Conservation (phyloP, 108 stramenopile genomes). For the Cylindrotheca fusiformis region DNA sequence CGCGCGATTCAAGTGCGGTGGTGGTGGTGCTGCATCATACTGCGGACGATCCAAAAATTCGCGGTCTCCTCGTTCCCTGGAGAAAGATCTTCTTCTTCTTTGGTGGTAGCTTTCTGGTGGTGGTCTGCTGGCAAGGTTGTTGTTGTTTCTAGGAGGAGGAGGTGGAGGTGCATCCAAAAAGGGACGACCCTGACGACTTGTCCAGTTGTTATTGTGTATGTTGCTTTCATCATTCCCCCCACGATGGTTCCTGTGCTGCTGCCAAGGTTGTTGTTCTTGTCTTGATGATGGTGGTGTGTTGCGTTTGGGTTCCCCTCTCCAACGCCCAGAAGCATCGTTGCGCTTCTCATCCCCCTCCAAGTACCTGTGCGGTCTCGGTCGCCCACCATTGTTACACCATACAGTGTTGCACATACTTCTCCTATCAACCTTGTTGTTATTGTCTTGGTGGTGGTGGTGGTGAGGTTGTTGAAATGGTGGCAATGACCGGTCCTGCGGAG, state of each 20-base stretch:
- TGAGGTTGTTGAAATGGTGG: not conserved
- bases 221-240: not conserved
- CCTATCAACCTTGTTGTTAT: not conserved
- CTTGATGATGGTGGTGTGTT: not conserved
- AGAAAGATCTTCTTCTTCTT: too few species aligned
- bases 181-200: not conserved
- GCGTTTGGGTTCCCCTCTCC: not conserved
- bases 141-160: too few species aligned
- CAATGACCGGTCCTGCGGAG: not conserved
- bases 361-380: not conserved
- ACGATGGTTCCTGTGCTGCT: not conserved
- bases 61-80: too few species aligned
- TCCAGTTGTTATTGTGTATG: not conserved
- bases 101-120: not conserved
- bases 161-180: too few species aligned
- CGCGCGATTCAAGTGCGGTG: too few species aligned
- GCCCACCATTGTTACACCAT: not conserved
- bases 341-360: not conserved
- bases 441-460: not conserved
- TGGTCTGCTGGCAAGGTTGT: not conserved
- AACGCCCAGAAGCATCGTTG: not conserved
- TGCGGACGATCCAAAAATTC: too few species aligned
- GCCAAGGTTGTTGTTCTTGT: not conserved
- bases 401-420: not conserved
- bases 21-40: too few species aligned